Conservation (phyloP, 1,284 basidiomycete species). For the Heliocybe sulcata region DNA sequence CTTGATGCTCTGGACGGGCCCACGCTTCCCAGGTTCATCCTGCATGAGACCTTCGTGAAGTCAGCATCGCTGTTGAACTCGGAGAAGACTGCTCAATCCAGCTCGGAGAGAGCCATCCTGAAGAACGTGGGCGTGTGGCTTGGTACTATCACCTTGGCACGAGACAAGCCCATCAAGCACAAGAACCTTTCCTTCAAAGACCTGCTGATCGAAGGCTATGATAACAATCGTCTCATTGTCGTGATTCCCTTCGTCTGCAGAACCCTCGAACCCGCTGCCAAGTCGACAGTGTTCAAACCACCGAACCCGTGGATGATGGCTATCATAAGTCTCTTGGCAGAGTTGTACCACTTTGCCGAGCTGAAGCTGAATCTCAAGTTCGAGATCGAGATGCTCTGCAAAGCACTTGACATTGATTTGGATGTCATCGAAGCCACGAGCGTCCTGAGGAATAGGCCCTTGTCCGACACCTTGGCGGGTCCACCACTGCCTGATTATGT, state of each 20-base stretch:
- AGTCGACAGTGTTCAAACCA: conserved; percentile 88
- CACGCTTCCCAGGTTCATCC: conserved; percentile 64
- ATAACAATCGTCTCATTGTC: conserved; percentile 86
- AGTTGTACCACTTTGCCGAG: conserved; percentile 96
- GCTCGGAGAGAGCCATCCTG: conserved; percentile 80
- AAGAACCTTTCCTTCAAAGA: conserved; percentile 97
- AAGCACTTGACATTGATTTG: conserved; percentile 84
- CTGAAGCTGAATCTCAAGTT: conserved; percentile 97
- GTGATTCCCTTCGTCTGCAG: conserved; percentile 99
- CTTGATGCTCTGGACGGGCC: conserved; percentile 76
- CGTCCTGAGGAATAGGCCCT: conserved; percentile 68
- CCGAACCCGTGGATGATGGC: conserved; percentile 99
- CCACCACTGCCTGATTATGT: conserved; percentile 66
- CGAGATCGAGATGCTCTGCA: conserved; percentile 97
- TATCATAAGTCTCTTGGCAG: conserved; percentile 85
- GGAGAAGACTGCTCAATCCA: conserved; percentile 83
- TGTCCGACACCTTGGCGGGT: conserved; percentile 42
- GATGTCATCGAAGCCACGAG: conserved; percentile 82
- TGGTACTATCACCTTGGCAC: conserved; percentile 88
- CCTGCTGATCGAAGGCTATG: conserved; percentile 91
- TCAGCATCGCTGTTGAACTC: conserved; percentile 84
- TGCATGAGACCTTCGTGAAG: conserved; percentile 93
- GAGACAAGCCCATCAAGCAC: conserved; percentile 89
- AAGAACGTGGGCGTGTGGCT: conserved; percentile 98
- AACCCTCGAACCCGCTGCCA: conserved; percentile 85